Evolutionary conservation across 805 yeast genomes (phyloP).

Genomic region (Wickerhamomyces ciferrii): DNA sequence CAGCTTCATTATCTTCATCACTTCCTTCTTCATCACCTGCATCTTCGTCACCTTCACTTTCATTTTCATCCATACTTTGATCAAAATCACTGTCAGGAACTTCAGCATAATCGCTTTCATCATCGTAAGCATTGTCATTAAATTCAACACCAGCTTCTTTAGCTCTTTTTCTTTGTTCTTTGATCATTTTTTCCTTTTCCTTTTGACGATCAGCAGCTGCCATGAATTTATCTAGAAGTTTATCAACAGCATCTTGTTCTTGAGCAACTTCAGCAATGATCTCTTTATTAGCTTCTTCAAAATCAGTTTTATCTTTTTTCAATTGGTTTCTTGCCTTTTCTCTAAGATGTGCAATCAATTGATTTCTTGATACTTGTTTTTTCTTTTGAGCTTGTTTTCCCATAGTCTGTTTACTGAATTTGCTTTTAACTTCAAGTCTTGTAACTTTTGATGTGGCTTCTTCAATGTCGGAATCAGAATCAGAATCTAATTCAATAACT

Average conservation of each 20-base stretch:
- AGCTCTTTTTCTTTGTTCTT: slow-evolving; percentile 13
- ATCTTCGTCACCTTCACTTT: slow-evolving; percentile 5
- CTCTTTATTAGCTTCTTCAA: slow-evolving; percentile 37
- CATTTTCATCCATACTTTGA: slow-evolving; percentile 13
- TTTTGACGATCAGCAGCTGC: slow-evolving; percentile 16
- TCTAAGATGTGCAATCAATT: slow-evolving; percentile 31
- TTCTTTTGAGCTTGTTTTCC: slow-evolving; percentile 7
- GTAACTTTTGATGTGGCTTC: slow-evolving; percentile 27
- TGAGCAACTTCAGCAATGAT: slow-evolving; percentile 15
- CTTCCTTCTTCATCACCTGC: no score
- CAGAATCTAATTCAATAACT: slow-evolving; percentile 15
- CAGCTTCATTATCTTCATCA: not conserved
- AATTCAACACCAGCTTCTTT: slow-evolving; percentile 6
- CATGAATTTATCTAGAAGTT: slow-evolving; percentile 16
- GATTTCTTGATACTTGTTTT: slow-evolving; percentile 18
- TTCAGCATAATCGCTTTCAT: slow-evolving; percentile 7
- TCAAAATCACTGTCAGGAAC: slow-evolving; percentile 19
- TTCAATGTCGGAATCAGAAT: slow-evolving; percentile 17
- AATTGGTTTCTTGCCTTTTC: slow-evolving; percentile 43
- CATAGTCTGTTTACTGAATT: slow-evolving; percentile 22
- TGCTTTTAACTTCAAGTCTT: slow-evolving; percentile 28
- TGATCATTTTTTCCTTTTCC: slow-evolving; percentile 30
- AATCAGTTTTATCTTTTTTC: slow-evolving; percentile 40
- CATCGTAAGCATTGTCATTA: slow-evolving; percentile 4
- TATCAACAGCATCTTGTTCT: slow-evolving; percentile 17